These are phyloP conservation scores for Xylaria telfairii DNA, from an alignment of 495 filamentous ascomycete species.

Conservation along the genomic window DNA sequence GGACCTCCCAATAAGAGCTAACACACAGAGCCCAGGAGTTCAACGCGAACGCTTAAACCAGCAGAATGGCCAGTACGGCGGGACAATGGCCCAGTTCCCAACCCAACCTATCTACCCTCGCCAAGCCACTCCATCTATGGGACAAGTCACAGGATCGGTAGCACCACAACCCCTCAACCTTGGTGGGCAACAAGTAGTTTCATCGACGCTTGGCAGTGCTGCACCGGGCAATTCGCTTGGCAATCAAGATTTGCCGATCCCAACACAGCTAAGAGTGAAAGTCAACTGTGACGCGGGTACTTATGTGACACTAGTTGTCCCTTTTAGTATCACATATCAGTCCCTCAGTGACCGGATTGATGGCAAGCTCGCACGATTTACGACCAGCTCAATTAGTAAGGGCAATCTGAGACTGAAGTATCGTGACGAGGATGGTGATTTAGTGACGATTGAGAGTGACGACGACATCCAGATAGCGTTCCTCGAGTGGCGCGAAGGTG, in stretches of 20 bases:
- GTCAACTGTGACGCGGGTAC: conserved; percentile 81
- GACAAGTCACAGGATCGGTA: conserved; percentile 1
- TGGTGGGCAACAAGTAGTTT: conserved; percentile 40
- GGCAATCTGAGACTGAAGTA: conserved; percentile 85
- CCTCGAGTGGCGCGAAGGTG: conserved; percentile 84
- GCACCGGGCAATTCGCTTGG: conserved; percentile 46
- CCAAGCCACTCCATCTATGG: conserved; percentile 45
- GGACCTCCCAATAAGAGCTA: conserved; percentile 56
- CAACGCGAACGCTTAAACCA: conserved; percentile 51
- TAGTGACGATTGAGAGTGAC: conserved; percentile 89
- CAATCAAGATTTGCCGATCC: conserved; percentile 63
- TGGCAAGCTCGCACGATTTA: conserved; percentile 84
- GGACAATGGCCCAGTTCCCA: conserved; percentile 55
- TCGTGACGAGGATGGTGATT: conserved; percentile 90
- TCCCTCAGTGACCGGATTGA: conserved; percentile 96
- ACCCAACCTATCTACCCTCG: conserved; percentile 53
- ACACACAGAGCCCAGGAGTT: conserved; percentile 57
- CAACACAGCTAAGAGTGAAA: conserved; percentile 91
- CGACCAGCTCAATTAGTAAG: conserved; percentile 76
- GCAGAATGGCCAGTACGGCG: conserved; percentile 41
- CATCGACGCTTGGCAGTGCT: conserved; percentile 43
- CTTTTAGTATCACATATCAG: conserved; percentile 90
- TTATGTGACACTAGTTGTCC: conserved; percentile 90
- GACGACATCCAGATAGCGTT: conserved; percentile 96
- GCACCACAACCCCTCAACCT: conserved; percentile 39